These are phyloP conservation scores for Juncus effusus DNA, from an alignment of 176 grass and related monocot species.

Conservation along the genomic window DNA sequence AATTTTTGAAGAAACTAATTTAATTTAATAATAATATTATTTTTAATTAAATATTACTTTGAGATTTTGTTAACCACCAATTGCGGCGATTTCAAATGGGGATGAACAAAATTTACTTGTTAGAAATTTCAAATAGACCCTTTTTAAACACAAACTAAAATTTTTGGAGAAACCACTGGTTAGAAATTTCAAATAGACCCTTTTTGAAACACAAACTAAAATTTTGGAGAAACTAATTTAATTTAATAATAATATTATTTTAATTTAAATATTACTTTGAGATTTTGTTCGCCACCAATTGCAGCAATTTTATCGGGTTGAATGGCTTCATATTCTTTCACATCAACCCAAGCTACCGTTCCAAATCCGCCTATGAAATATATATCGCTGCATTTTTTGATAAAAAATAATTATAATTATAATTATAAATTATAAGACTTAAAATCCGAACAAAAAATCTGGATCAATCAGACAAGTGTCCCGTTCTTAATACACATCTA, in stretches of 20 bases:
- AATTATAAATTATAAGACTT: background rate
- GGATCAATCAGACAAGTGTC: too few relatives aligned
- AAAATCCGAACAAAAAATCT: too few relatives aligned
- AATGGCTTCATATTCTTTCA: slow-evolving; percentile 78
- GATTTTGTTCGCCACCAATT: slow-evolving; percentile 75
- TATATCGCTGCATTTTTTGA: slow-evolving; percentile 54
- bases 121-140: background rate
- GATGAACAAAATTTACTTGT: slow-evolving; percentile 28
- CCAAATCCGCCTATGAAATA: slow-evolving; percentile 99
- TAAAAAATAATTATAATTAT: slow-evolving; percentile 6
- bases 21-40: slow-evolving; percentile 10
- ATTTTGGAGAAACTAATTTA: background rate
- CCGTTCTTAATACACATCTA: too few relatives aligned
- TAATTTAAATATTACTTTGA: slow-evolving; percentile 54
- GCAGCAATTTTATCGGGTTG: slow-evolving; percentile 93
- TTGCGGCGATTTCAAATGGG: slow-evolving; percentile 83
- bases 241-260: slow-evolving; percentile 4
- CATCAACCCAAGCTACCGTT: slow-evolving; percentile 95
- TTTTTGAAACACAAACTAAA: slow-evolving; percentile 3
- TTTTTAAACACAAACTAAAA: background rate
- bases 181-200: background rate
- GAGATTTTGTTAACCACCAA: slow-evolving; percentile 75
- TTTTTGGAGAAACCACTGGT: background rate
- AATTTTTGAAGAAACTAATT: background rate
- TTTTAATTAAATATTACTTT: slow-evolving; percentile 47